A percentile compares a stretch with the other conserved stretches of the same genome.
phyloP scores from a whole-genome alignment of 2,329 filamentous ascomycete genomes.

The Paraphaeosphaeria sporulosa region DNA sequence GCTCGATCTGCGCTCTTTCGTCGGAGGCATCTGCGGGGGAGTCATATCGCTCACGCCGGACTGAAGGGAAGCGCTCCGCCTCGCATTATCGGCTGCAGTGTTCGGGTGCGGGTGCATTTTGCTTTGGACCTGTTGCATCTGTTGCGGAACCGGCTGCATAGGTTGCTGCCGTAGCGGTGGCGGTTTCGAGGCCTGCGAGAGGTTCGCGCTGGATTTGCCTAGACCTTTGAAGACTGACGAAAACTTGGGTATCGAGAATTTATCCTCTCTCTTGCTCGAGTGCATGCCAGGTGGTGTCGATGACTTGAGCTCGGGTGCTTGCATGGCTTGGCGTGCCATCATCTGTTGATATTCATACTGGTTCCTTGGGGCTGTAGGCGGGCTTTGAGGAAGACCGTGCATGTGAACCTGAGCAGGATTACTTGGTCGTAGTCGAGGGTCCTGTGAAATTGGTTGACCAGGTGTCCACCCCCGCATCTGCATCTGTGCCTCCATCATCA shows the following conservation, averaged over 20 bases:
- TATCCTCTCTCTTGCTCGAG: constrained; percentile 29
- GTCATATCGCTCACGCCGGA: constrained; percentile 34
- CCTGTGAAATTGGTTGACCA: constrained; percentile 21
- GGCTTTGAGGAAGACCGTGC: constrained; percentile 19
- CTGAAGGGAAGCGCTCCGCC: constrained; percentile 32
- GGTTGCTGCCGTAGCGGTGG: constrained; percentile 13
- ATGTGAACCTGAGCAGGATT: constrained; percentile 23
- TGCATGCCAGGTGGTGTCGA: constrained; percentile 28
- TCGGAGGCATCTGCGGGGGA: constrained; percentile 24
- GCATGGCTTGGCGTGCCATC: constrained; percentile 41
- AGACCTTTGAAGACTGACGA: constrained; percentile 57
- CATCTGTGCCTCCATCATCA: constrained; percentile 21
- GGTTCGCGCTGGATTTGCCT: constrained; percentile 31
- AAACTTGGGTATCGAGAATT: constrained; percentile 36
- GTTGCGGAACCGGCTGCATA: not conserved
- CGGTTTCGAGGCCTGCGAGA: constrained; percentile 17
- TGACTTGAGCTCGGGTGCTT: constrained; percentile 7
- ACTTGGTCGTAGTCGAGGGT: constrained; percentile 19
- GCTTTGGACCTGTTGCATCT: not conserved
- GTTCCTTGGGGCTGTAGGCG: constrained; percentile 28
- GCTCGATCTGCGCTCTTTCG: constrained; percentile 26
- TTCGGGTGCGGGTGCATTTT: constrained; percentile 14
- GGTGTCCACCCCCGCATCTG: constrained; percentile 18
- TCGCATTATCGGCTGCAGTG: constrained; percentile 16
- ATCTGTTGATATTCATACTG: constrained; percentile 41